Evolutionary conservation across 2,329 filamentous ascomycete species (phyloP).

Genomic region (Annulohypoxylon truncatum): DNA sequence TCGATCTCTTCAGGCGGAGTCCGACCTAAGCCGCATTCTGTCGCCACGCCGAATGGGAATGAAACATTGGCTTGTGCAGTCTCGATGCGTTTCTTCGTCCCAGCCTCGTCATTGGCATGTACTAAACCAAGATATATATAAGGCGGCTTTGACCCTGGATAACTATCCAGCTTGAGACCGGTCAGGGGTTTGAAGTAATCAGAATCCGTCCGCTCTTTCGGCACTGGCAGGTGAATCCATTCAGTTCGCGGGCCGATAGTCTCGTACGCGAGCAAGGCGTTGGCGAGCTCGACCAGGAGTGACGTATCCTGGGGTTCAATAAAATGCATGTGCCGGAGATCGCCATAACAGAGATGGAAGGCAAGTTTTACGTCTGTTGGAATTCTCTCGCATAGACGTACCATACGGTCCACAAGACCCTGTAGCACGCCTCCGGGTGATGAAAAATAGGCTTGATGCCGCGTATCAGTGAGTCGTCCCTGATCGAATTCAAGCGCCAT

Average conservation of each 20-base stretch:
- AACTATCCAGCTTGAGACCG: conserved; percentile 34
- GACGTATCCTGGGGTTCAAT: conserved; percentile 40
- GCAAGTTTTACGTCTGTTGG: conserved; percentile 40
- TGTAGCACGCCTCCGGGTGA: conserved; percentile 29
- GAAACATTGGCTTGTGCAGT: conserved; percentile 36
- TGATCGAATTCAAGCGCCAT: conserved; percentile 42
- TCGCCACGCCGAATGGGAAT: conserved; percentile 44
- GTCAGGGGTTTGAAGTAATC: conserved; percentile 41
- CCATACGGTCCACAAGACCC: conserved; percentile 43
- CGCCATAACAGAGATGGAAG: conserved; percentile 46
- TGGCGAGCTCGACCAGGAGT: conserved; percentile 39
- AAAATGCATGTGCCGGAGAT: conserved; percentile 42
- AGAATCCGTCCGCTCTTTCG: conserved; percentile 41
- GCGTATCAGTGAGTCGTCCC: conserved; percentile 30
- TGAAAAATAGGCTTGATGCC: conserved; percentile 40
- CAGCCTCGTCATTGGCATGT: conserved; percentile 42
- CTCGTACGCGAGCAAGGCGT: conserved; percentile 40
- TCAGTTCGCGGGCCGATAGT: conserved; percentile 35
- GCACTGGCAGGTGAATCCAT: conserved; percentile 46
- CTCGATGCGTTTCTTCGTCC: conserved; percentile 43
- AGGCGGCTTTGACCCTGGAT: conserved; percentile 30
- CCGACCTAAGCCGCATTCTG: conserved; percentile 45
- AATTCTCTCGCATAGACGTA: conserved; percentile 34
- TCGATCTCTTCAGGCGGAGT: conserved; percentile 44
- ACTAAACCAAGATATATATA: conserved; percentile 43